These are phyloP conservation scores for Aristolochia californica DNA, from an alignment of 164 flowering plant genomes.

Conservation along the genomic window DNA sequence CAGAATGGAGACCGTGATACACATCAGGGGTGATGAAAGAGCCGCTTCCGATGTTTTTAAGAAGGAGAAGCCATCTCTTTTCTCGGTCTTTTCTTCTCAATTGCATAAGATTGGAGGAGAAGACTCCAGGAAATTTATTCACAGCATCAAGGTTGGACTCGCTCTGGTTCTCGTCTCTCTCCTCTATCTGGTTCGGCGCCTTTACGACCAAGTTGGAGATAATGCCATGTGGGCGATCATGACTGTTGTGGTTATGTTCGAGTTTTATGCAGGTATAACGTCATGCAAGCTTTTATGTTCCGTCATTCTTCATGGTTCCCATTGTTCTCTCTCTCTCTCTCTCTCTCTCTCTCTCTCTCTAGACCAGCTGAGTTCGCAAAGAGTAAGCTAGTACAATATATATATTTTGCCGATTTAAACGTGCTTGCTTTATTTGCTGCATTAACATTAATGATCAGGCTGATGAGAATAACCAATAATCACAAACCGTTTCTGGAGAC, in stretches of 20 bases:
- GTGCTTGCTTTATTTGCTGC: too few relatives aligned
- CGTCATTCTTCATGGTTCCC: too few relatives aligned
- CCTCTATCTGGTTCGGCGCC: slow-evolving; percentile 48
- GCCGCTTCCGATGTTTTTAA: too few relatives aligned
- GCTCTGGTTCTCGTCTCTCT: slow-evolving; percentile 72
- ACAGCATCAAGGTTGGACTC: slow-evolving; percentile 66
- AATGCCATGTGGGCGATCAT: slow-evolving; percentile 95
- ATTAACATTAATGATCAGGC: too few relatives aligned
- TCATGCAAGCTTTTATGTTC: neutral
- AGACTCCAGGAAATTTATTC: slow-evolving; percentile 25
- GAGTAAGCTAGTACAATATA: too few relatives aligned
- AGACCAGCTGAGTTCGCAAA: too few relatives aligned
- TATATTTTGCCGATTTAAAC: too few relatives aligned
- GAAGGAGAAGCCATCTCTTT: slow-evolving; percentile 4
- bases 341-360: too few relatives aligned
- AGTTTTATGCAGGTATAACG: slow-evolving; percentile 61
- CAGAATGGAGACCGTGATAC: slow-evolving; percentile 13
- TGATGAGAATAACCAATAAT: too few relatives aligned
- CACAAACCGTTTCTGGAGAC: too few relatives aligned
- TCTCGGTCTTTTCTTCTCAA: slow-evolving; percentile 8
- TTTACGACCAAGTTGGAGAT: slow-evolving; percentile 56
- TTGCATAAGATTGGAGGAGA: neutral
- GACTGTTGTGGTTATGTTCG: slow-evolving; percentile 83
- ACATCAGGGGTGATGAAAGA: slow-evolving; percentile 25
- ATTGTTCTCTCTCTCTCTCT: too few relatives aligned